Evolutionary conservation across 768 basidiomycete species (phyloP), one percentile per base, ranked within the genome.

Genomic region (Lentinula guzmanii): DNA sequence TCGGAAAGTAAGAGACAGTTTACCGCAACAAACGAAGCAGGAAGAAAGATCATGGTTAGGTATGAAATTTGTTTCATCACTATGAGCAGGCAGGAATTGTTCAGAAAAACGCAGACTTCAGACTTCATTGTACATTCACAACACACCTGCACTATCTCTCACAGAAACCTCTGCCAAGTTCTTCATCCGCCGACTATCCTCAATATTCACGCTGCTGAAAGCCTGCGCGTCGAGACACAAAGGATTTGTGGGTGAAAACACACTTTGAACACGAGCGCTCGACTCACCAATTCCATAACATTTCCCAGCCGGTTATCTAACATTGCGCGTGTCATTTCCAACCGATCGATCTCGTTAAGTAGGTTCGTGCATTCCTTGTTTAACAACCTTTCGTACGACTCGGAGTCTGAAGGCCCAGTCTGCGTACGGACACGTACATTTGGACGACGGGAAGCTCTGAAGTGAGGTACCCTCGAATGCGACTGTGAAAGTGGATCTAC

Each of bases 11-110:
- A 18, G 21, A 24, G 51, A 58, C 2, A 52, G 69, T 74, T 56
- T 65, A 79, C 78, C 7, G 77, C 77, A 35, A 75, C 70, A 52
- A 86, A 82, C 11, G 78, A 78, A 2, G 82, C 79, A 0, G 86
- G 86, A 8, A 86, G 71, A 68, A 86, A 87, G 16, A 85, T 67
- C 82, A 86, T 86, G 0, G 84, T 83, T 1, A 87, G 70, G 62
- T 84, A 85, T 0, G 83, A 77, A 37, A 86, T 79, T 58, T 84
- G 75, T 61, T 80, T 80, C 75, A 81, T 80, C 16, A 78, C 80
- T 76, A 54, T 6, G 18, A 21, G 21, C 9, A 46, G 10, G 21
- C 21, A 35, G 39, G 52, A 33, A 45, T 13, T 52, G 8, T 21
- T 43, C 41, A 33, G 45, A 13, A 62, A 39, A 52, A 21, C n/a